phyloP scores from a whole-genome alignment of 352 stramenopile species.

The Pythium apleroticum region DNA sequence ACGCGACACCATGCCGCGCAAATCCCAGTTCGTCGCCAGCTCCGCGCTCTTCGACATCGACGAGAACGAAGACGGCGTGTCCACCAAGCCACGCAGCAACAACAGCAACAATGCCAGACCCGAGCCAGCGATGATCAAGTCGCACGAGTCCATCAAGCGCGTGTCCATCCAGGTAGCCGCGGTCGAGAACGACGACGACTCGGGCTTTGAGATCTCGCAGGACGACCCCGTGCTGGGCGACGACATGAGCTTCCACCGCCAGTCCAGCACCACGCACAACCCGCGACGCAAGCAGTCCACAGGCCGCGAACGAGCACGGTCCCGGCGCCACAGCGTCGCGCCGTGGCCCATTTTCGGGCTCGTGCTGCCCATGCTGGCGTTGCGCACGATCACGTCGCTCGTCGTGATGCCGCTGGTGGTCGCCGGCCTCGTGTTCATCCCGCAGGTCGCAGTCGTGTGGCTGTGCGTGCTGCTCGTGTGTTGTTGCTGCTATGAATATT shows the following conservation, averaged over 20 bases:
- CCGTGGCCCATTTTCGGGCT: constrained; percentile 22
- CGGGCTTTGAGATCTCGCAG: constrained; percentile 10
- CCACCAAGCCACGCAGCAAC: neutral
- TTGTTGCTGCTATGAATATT: constrained; percentile 27
- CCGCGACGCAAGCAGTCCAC: neutral
- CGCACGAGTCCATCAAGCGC: constrained; percentile 9
- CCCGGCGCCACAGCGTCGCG: constrained; percentile 15
- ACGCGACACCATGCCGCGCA: constrained; percentile 14
- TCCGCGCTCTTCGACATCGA: constrained; percentile 28
- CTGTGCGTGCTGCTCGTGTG: constrained; percentile 24
- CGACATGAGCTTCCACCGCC: constrained; percentile 16
- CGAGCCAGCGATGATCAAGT: neutral
- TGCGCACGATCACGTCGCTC: constrained; percentile 19
- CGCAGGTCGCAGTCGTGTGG: constrained; percentile 13
- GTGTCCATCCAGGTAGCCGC: constrained; percentile 17
- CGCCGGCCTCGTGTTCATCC: constrained; percentile 19
- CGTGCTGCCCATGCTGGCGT: constrained; percentile 12
- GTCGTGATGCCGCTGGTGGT: constrained; percentile 19
- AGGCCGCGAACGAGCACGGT: constrained; percentile 9
- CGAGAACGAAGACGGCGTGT: constrained; percentile 16
- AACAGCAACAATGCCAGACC: neutral
- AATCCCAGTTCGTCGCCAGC: constrained; percentile 15
- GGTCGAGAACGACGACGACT: neutral
- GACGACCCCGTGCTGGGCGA: constrained; percentile 22
- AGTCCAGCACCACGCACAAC: constrained; percentile 19